Evolutionary conservation across 208 protist species (phyloP), one percentile per base, ranked within the genome.

Genomic region (Crithidia sp.): DNA sequence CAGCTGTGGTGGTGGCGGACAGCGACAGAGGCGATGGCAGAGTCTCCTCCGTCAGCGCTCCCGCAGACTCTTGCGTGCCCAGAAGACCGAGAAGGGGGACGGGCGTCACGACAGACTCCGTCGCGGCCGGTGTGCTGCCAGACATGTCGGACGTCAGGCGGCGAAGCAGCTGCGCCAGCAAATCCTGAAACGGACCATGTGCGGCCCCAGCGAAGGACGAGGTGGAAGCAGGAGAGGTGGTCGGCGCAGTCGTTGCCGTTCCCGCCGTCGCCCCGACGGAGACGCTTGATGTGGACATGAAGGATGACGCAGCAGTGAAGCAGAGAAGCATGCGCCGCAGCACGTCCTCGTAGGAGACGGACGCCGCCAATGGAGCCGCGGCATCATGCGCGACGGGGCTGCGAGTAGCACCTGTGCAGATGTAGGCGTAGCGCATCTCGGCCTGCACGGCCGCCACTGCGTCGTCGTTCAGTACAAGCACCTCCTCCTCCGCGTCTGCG

Each of bases 391-490:
- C 19, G 37, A 19, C 50, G 19, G 13, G 28, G 39, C 5, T 5
- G 17, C 12, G 45, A 7, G 9, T 14, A 7, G 68, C 55, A 14
- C 68, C 68, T 3, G 40, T 75, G 55, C 67, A 28, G 40, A 53
- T 2, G 57, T 75, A 81, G 5, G 69, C 70, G 70, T 81, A 77
- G 28, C 62, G 69, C 62, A 81, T 69, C 67, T 78, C 72, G 39
- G 72, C 73, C 71, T 81, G 71, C 52, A 67, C 76, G 50, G 71
- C 70, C 5, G 80, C 71, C 36, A 47, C 80, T 36, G 74, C 74
- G 53, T 70, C 67, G 4, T 65, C 49, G 3, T 44, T 76, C 14
- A 76, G 71, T 10, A 76, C 50, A 66, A 55, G 76, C 2, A 43
- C 10, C 19, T 62, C 36, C 50, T 16, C 65, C 3, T 40, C 50